A percentile compares a stretch with the other conserved stretches of the same genome.
These are phyloP conservation scores for Fusarium decemcellulare DNA, from an alignment of 2,329 filamentous ascomycete genomes.

Conservation along the genomic window DNA sequence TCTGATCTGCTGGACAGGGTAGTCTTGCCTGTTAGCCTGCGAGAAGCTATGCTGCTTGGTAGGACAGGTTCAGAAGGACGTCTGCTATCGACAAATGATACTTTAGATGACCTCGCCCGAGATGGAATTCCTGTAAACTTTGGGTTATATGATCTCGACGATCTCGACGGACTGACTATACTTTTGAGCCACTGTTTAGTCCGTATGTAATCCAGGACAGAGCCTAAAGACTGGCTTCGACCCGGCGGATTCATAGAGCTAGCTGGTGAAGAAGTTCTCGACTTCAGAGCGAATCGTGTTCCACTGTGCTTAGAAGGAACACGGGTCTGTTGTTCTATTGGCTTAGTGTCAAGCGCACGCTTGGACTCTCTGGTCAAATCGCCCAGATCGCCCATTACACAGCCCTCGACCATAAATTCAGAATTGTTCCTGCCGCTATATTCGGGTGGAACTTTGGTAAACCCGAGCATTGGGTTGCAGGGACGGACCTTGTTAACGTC, in stretches of 20 bases:
- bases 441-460: neutral
- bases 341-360: neutral
- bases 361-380: neutral
- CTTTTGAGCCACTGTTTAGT: constrained; percentile 53
- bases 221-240: constrained; percentile 45
- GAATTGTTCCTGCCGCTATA: neutral
- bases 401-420: neutral
- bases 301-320: neutral
- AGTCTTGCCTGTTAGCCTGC: constrained; percentile 34
- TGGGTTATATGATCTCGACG: constrained; percentile 44
- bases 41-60: constrained; percentile 31
- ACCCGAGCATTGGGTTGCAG: constrained; percentile 22
- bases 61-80: constrained; percentile 42
- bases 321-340: neutral
- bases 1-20: constrained; percentile 39
- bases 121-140: constrained; percentile 48
- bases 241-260: constrained; percentile 21
- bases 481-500: constrained; percentile 36
- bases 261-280: constrained; percentile 15
- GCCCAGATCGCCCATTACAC: neutral
- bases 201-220: constrained; percentile 51
- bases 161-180: constrained; percentile 38
- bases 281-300: constrained; percentile 8
- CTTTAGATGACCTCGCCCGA: constrained; percentile 22
- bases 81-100: constrained; percentile 28